Conservation (phyloP, 192 early-diverging fungal genomes). For the Powellomyces hirtus region DNA sequence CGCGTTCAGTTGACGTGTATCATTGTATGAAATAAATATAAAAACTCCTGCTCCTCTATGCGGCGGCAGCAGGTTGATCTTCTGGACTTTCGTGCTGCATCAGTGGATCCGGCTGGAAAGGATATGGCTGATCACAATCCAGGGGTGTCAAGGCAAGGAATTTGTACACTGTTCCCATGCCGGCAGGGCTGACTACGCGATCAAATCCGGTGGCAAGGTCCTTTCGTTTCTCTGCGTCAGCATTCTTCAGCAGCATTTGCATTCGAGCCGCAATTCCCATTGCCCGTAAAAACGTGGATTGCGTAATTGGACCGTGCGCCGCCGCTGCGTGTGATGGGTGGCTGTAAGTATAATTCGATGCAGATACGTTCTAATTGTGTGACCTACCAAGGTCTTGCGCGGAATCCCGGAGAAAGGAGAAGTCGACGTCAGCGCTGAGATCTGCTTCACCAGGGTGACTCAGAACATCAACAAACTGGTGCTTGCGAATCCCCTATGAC, state of each 20-base stretch:
- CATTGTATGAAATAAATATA: no score
- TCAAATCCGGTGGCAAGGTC: slow-evolving; percentile 68
- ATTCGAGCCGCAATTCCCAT: slow-evolving; percentile 71
- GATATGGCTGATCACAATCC: slow-evolving; percentile 27
- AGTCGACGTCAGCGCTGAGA: slow-evolving; percentile 92
- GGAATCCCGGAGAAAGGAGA: slow-evolving; percentile 40
- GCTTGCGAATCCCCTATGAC: slow-evolving; percentile 73
- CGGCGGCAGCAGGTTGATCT: no score
- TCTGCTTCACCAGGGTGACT: slow-evolving; percentile 79
- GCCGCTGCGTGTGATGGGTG: not conserved
- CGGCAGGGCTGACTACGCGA: slow-evolving; percentile 68
- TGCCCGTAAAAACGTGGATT: slow-evolving; percentile 66
- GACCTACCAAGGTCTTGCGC: slow-evolving; percentile 15
- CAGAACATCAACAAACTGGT: slow-evolving; percentile 78
- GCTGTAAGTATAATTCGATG: not conserved
- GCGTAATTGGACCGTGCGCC: slow-evolving; percentile 74
- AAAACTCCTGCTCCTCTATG: no score
- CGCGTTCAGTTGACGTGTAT: no score
- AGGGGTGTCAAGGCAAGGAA: slow-evolving; percentile 33
- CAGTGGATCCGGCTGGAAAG: slow-evolving; percentile 22
- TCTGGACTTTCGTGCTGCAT: no score
- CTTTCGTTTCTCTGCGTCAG: slow-evolving; percentile 48
- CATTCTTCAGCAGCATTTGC: slow-evolving; percentile 19
- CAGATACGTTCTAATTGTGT: not conserved
- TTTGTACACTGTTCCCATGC: slow-evolving; percentile 90